Conservation (phyloP, 805 yeast species). For the Wickerhamomyces bovis region DNA sequence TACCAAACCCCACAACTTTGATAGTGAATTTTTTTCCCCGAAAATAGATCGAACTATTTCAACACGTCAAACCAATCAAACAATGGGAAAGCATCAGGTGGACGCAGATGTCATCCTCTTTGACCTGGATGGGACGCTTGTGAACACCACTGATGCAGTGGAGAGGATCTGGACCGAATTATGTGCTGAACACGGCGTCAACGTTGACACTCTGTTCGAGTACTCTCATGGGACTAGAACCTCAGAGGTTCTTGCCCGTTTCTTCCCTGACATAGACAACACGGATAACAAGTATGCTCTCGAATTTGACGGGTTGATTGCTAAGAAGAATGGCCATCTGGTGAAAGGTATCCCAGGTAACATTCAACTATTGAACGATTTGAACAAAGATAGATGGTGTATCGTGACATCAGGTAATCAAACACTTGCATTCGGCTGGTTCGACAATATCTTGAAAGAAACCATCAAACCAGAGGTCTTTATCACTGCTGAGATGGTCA, state of each 20-base stretch:
- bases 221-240: slow-evolving; percentile 73
- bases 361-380: slow-evolving; percentile 48
- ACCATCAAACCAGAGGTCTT: slow-evolving; percentile 63
- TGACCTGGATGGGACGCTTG: slow-evolving; percentile 85
- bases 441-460: slow-evolving; percentile 48
- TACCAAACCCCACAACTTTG: too few species aligned
- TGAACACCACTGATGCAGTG: slow-evolving; percentile 76
- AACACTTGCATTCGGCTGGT: slow-evolving; percentile 75
- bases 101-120: slow-evolving; percentile 39
- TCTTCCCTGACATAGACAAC: slow-evolving; percentile 70
- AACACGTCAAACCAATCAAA: too few species aligned
- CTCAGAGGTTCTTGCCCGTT: slow-evolving; percentile 64
- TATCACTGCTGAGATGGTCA: slow-evolving; percentile 78
- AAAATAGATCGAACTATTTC: too few species aligned
- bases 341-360: slow-evolving; percentile 79
- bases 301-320: slow-evolving; percentile 55
- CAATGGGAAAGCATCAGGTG: slow-evolving; percentile 14
- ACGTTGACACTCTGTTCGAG: slow-evolving; percentile 38
- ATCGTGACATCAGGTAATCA: slow-evolving; percentile 82
- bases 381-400: slow-evolving; percentile 62
- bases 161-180: slow-evolving; percentile 78
- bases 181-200: slow-evolving; percentile 62
- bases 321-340: slow-evolving; percentile 62
- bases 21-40: too few species aligned
- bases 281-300: slow-evolving; percentile 57